Evolutionary conservation across 208 protist genomes (phyloP).

Genomic region (Trypanosoma lewisi): DNA sequence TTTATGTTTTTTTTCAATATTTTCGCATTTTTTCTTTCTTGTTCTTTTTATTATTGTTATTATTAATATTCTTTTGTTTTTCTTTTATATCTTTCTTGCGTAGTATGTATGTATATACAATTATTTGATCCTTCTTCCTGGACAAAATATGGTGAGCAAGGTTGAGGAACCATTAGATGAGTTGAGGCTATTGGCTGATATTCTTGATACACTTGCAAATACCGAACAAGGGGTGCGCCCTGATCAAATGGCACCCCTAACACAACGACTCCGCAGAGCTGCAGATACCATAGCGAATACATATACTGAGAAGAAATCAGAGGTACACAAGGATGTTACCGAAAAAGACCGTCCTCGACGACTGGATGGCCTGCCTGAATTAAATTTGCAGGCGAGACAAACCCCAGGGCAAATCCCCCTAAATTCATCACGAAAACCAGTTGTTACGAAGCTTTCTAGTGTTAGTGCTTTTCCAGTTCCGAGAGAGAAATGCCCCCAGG

Average conservation of each 20-base stretch:
- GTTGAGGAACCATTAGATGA: conserved; percentile 37
- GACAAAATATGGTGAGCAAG: conserved; percentile 12
- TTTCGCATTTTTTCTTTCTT: conserved; percentile 4
- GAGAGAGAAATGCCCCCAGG: conserved; percentile 29
- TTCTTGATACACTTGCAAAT: conserved; percentile 51
- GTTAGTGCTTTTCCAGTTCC: conserved; percentile 40
- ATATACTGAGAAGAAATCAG: background rate
- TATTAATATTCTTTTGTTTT: background rate
- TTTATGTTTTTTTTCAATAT: conserved; percentile 10
- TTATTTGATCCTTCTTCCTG: background rate
- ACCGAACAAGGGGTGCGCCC: conserved; percentile 29
- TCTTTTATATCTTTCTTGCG: background rate
- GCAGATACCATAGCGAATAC: conserved; percentile 16
- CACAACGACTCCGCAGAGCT: conserved; percentile 35
- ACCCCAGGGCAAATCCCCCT: background rate
- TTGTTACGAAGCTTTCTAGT: conserved; percentile 43
- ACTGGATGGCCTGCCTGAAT: conserved; percentile 23
- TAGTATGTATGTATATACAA: conserved; percentile 18
- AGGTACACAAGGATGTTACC: conserved; percentile 6
- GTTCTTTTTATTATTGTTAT: conserved; percentile 7
- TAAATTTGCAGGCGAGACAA: conserved; percentile 11
- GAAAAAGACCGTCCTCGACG: conserved; percentile 22
- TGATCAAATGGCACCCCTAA: conserved; percentile 44
- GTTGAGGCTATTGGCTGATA: conserved; percentile 50
- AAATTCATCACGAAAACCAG: conserved; percentile 7